A percentile compares a stretch with the other conserved stretches of the same genome.
Conservation (phyloP, 805 yeast genomes). For the Maudiozyma barnettii region DNA sequence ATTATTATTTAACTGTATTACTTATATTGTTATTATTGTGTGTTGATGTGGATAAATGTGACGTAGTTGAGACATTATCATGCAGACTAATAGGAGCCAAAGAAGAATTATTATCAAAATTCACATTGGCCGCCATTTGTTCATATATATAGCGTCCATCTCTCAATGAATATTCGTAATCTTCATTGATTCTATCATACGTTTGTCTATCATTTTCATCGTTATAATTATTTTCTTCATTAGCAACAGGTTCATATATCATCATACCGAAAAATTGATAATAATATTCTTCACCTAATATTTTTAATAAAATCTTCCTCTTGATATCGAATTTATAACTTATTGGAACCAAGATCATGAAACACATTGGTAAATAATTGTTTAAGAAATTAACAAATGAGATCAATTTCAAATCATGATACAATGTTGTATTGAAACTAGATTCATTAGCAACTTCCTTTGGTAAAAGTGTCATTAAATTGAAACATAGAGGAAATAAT, state of each 20-base stretch:
- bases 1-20: not conserved
- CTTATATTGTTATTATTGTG: not conserved
- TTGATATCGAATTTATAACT: slow-evolving; percentile 23
- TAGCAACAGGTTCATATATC: slow-evolving; percentile 19
- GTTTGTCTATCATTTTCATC: slow-evolving; percentile 6
- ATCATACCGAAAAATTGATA: slow-evolving; percentile 28
- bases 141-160: slow-evolving; percentile 28
- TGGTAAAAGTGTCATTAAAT: slow-evolving; percentile 24
- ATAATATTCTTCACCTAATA: slow-evolving; percentile 27
- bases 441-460: slow-evolving; percentile 6
- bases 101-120: slow-evolving; percentile 4
- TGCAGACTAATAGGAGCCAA: not conserved
- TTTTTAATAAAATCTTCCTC: slow-evolving; percentile 20
- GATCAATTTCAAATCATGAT: slow-evolving; percentile 21
- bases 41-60: not conserved
- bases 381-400: slow-evolving; percentile 23
- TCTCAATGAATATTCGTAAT: slow-evolving; percentile 27
- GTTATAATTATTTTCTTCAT: not conserved
- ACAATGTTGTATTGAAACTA: slow-evolving; percentile 20
- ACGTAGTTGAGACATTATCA: not conserved
- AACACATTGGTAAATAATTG: slow-evolving; percentile 20
- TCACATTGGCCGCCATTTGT: slow-evolving; percentile 21
- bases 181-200: slow-evolving; percentile 34
- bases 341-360: slow-evolving; percentile 19
- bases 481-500: slow-evolving; percentile 28